Evolutionary conservation across 441 rosid genomes (phyloP).

Genomic region (Rhodomyrtus psidioides): DNA sequence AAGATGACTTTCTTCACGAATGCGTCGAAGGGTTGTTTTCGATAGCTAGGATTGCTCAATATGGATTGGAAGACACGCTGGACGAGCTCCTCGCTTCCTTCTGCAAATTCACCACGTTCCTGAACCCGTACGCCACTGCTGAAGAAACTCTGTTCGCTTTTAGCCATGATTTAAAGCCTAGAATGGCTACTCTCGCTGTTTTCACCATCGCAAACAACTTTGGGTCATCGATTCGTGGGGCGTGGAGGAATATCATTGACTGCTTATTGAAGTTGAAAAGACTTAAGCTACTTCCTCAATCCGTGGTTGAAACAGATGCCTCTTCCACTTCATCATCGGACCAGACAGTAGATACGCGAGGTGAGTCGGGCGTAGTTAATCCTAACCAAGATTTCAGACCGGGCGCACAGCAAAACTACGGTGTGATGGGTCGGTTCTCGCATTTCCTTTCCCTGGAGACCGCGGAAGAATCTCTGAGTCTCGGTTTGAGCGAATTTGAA

Average conservation of each 20-base stretch:
- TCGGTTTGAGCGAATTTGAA: conserved; percentile 80
- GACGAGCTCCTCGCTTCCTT: conserved; percentile 81
- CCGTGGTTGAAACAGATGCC: conserved; percentile 49
- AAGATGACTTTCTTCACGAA: conserved; percentile 82
- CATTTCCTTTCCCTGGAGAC: conserved; percentile 66
- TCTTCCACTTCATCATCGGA: conserved; percentile 21
- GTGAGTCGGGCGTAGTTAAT: conserved; percentile 27
- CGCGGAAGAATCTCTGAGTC: conserved; percentile 58
- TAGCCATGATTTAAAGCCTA: conserved; percentile 77
- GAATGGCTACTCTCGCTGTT: conserved; percentile 88
- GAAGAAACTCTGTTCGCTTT: conserved; percentile 84
- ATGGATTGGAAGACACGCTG: conserved; percentile 67
- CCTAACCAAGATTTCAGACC: conserved; percentile 30
- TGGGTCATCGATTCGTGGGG: conserved; percentile 68
- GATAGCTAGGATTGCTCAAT: conserved; percentile 69
- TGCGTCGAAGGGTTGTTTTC: conserved; percentile 82
- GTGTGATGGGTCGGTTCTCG: conserved; percentile 51
- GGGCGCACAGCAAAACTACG: conserved; percentile 21
- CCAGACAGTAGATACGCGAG: conserved; percentile 12
- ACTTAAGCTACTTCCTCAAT: conserved; percentile 78
- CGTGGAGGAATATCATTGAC: conserved; percentile 88
- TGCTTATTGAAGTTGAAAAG: conserved; percentile 75
- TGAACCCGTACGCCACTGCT: conserved; percentile 84
- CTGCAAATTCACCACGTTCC: conserved; percentile 67
- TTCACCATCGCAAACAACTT: conserved; percentile 80